A percentile compares a stretch with the other conserved stretches of the same genome.
phyloP scores from a whole-genome alignment of 1,284 basidiomycete genomes.

The Cystobasidium sp. region DNA sequence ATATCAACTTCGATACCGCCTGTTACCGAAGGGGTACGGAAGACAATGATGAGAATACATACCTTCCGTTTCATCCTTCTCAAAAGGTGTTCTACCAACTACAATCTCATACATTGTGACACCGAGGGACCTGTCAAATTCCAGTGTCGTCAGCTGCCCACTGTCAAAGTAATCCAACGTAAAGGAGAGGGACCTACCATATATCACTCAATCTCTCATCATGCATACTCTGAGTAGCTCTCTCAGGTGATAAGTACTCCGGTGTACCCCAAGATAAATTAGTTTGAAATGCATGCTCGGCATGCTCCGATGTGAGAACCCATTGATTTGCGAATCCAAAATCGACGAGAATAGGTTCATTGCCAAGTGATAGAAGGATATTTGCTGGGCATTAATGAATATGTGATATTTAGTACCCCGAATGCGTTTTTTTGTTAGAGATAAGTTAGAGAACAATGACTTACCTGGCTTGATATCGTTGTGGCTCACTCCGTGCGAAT shows the following conservation, averaged over 20 bases:
- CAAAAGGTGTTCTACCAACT: slow-evolving; percentile 87
- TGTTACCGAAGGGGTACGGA: background rate
- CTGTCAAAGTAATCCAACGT: slow-evolving; percentile 50
- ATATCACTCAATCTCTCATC: slow-evolving; percentile 91
- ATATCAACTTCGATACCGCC: too few species aligned
- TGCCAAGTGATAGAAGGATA: slow-evolving; percentile 74
- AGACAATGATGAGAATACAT: background rate
- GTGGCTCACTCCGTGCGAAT: slow-evolving; percentile 80
- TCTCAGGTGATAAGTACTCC: slow-evolving; percentile 79
- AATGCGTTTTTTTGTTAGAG: background rate
- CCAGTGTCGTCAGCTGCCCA: background rate
- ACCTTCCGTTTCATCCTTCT: slow-evolving; percentile 72
- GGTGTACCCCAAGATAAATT: slow-evolving; percentile 70
- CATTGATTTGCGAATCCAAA: slow-evolving; percentile 90
- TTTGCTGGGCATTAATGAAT: slow-evolving; percentile 63
- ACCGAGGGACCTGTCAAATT: background rate
- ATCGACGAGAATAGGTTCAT: slow-evolving; percentile 81
- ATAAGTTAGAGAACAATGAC: slow-evolving; percentile 1
- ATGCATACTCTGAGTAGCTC: slow-evolving; percentile 79
- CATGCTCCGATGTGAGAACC: slow-evolving; percentile 50
- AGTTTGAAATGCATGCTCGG: slow-evolving; percentile 25
- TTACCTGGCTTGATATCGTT: slow-evolving; percentile 86
- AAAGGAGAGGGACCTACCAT: slow-evolving; percentile 61
- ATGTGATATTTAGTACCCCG: too few species aligned
- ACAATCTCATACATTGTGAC: slow-evolving; percentile 91